These are phyloP conservation scores for Echium plantagineum DNA, from an alignment of 257 asterid species.

Conservation along the genomic window DNA sequence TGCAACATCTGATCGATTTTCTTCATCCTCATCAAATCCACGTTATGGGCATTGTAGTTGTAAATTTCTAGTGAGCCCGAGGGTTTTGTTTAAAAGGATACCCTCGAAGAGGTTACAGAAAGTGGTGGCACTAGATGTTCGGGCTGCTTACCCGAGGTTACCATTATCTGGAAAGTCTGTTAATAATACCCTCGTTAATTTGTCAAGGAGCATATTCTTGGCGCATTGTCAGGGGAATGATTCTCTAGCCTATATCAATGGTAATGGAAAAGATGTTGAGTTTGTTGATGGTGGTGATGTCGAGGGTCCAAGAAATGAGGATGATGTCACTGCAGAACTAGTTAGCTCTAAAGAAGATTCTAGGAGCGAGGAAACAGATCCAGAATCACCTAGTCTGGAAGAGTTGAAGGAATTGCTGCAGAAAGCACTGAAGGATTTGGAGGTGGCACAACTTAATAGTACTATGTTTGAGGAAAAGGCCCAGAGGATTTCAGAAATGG, in stretches of 20 bases:
- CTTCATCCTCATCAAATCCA: slow-evolving; percentile 4
- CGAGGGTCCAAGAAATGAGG: slow-evolving; percentile 13
- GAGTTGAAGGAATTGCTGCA: slow-evolving; percentile 70
- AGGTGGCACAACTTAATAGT: slow-evolving; percentile 64
- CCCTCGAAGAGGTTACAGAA: slow-evolving; percentile 9
- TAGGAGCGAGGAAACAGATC: slow-evolving; percentile 28
- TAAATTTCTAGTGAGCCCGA: slow-evolving; percentile 7
- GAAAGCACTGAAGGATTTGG: slow-evolving; percentile 69
- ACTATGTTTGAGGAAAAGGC: slow-evolving; percentile 79
- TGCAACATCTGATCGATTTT: slow-evolving; percentile 1
- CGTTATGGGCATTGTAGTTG: slow-evolving; percentile 3
- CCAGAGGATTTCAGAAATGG: slow-evolving; percentile 79
- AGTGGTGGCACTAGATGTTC: neutral
- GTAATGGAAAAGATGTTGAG: slow-evolving; percentile 46
- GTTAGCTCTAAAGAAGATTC: slow-evolving; percentile 25
- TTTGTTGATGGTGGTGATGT: slow-evolving; percentile 23
- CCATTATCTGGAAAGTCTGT: slow-evolving; percentile 5
- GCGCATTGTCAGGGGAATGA: slow-evolving; percentile 80
- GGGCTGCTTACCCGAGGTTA: neutral
- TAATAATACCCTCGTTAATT: slow-evolving; percentile 4
- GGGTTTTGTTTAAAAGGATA: slow-evolving; percentile 3
- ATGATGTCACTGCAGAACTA: slow-evolving; percentile 24
- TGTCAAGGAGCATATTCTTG: slow-evolving; percentile 10
- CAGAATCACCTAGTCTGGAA: slow-evolving; percentile 45
- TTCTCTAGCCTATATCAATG: slow-evolving; percentile 59